A percentile compares a stretch with the other conserved stretches of the same genome.
Evolutionary conservation across 1,284 basidiomycete genomes (phyloP).

Genomic region (Rhodotorula glutinis): DNA sequence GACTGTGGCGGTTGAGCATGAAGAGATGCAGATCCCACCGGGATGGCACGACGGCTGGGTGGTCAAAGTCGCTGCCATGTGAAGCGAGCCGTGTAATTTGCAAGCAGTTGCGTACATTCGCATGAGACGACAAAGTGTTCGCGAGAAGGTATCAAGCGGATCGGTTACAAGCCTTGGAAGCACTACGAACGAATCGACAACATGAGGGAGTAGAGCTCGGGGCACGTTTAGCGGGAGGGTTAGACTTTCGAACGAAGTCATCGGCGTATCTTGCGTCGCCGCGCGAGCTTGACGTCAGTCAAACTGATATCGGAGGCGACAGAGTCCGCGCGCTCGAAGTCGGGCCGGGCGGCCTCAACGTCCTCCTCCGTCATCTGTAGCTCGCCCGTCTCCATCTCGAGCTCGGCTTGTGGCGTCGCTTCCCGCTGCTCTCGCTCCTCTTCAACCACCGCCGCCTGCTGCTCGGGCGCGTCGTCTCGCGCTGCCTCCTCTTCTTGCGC

Average conservation of each 20-base stretch:
- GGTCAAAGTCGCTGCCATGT: neutral
- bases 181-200: too few relatives aligned
- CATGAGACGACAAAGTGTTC: too few relatives aligned
- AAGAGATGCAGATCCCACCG: neutral
- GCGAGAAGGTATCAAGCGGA: too few relatives aligned
- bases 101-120: too few relatives aligned
- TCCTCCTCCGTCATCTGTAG: conserved; percentile 5
- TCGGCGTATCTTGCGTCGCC: neutral
- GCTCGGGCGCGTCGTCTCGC: neutral
- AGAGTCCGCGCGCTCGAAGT: conserved; percentile 7
- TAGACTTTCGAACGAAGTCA: too few relatives aligned
- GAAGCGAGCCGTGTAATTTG: too few relatives aligned
- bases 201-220: too few relatives aligned
- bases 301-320: conserved; percentile 15
- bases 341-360: neutral
- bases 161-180: too few relatives aligned
- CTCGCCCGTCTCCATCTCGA: conserved; percentile 5
- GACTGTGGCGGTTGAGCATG: neutral
- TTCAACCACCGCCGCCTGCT: neutral
- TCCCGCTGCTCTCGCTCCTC: neutral
- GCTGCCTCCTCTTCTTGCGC: neutral
- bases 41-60: conserved; percentile 21
- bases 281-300: conserved; percentile 19
- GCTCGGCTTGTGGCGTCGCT: neutral
- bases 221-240: too few relatives aligned